Conservation (phyloP, 2,329 filamentous ascomycete species). For the Arthrinium puccinioides region DNA sequence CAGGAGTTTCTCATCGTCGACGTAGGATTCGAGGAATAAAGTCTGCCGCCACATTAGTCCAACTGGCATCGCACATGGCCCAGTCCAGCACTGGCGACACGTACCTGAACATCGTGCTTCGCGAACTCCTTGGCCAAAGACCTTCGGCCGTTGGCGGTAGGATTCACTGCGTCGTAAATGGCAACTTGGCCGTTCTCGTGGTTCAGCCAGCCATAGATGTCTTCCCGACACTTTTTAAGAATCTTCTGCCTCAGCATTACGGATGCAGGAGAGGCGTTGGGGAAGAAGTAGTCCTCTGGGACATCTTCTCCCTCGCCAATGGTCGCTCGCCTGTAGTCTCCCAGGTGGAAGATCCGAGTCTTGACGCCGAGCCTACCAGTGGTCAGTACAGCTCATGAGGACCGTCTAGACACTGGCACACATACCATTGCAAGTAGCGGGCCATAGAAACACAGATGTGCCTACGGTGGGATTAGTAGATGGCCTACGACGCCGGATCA, state of each 20-base stretch:
- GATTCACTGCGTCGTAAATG: conserved; percentile 97
- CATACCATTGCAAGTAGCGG: conserved; percentile 82
- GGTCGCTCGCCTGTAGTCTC: conserved; percentile 90
- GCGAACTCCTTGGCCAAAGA: conserved; percentile 91
- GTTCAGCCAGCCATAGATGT: conserved; percentile 94
- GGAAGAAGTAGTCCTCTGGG: conserved; percentile 95
- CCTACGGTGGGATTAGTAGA: too few relatives aligned
- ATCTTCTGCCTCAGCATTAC: conserved; percentile 96
- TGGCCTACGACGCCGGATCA: too few relatives aligned
- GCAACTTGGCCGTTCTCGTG: conserved; percentile 97
- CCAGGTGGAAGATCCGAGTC: conserved; percentile 93
- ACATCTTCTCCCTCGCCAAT: conserved; percentile 77
- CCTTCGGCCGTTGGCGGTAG: conserved; percentile 71
- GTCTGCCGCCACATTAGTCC: conserved; percentile 47
- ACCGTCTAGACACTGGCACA: conserved; percentile 4
- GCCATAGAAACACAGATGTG: conserved; percentile 95
- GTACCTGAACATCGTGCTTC: conserved; percentile 89
- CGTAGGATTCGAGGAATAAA: conserved; percentile 92
- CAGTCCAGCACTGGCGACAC: conserved; percentile 7
- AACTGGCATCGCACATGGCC: too few relatives aligned
- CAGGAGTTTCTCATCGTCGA: conserved; percentile 87
- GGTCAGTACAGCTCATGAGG: conserved; percentile 9
- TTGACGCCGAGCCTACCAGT: conserved; percentile 78
- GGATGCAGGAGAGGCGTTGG: conserved; percentile 85
- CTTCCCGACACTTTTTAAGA: conserved; percentile 91